Evolutionary conservation across 192 early-diverging fungal genomes (phyloP).

Genomic region (Podila horticola): DNA sequence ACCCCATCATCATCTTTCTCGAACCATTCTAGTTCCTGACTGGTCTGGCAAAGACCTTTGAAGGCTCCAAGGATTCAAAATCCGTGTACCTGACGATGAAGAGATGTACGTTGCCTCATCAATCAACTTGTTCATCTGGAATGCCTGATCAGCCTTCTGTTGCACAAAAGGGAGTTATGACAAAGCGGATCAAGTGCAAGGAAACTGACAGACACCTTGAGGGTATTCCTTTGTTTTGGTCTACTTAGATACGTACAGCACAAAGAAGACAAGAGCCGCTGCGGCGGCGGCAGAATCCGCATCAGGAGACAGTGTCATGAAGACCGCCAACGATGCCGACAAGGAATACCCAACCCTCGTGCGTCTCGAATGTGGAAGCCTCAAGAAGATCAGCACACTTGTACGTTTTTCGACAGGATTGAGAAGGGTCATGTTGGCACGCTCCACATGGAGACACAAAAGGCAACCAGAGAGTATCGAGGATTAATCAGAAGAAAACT

Average conservation of each 20-base stretch:
- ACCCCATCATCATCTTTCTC: not conserved
- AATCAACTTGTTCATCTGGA: not conserved
- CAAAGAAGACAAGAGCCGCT: constrained; percentile 38
- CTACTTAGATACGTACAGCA: constrained; percentile 19
- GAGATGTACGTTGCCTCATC: constrained; percentile 17
- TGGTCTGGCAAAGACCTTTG: constrained; percentile 48
- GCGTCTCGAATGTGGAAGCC: constrained; percentile 28
- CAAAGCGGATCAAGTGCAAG: too few relatives aligned
- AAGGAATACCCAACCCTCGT: constrained; percentile 45
- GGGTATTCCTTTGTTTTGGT: not conserved
- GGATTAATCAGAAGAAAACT: too few relatives aligned
- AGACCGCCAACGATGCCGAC: constrained; percentile 13
- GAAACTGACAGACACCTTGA: too few relatives aligned
- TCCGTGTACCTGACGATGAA: constrained; percentile 49
- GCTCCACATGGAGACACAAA: too few relatives aligned
- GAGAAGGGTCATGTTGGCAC: too few relatives aligned
- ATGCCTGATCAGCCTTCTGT: too few relatives aligned
- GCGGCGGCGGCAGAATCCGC: constrained; percentile 22
- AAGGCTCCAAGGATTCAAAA: constrained; percentile 35
- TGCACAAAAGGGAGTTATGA: not conserved
- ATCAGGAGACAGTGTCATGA: constrained; percentile 32
- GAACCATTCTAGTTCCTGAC: constrained; percentile 39
- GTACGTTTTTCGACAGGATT: too few relatives aligned
- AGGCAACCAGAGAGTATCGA: too few relatives aligned
- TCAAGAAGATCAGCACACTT: constrained; percentile 39